A percentile compares a stretch with the other conserved stretches of the same genome.
These are phyloP conservation scores for Clavariopsis aquatica DNA, from an alignment of 495 filamentous ascomycete species.

Conservation along the genomic window DNA sequence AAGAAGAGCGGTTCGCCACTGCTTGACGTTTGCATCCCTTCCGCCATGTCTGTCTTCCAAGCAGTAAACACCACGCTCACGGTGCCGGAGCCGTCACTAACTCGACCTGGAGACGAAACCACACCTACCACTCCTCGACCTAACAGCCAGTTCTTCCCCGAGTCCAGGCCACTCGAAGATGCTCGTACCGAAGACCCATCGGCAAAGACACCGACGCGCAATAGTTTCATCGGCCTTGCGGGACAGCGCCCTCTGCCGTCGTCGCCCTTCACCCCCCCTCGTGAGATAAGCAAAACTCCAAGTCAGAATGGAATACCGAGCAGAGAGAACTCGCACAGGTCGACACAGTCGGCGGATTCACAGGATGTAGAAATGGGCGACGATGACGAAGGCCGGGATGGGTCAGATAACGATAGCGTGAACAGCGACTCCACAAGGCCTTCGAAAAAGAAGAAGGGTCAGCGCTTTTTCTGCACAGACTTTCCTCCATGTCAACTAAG, in stretches of 20 bases:
- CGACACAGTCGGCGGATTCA: constrained; percentile 64
- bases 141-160: constrained; percentile 45
- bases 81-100: constrained; percentile 50
- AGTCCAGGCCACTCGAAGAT: constrained; percentile 47
- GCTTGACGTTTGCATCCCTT: background rate
- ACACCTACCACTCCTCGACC: constrained; percentile 66
- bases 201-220: constrained; percentile 63
- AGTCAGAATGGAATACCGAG: constrained; percentile 48
- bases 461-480: constrained; percentile 95
- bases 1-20: background rate
- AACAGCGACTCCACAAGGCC: constrained; percentile 65
- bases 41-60: constrained; percentile 63
- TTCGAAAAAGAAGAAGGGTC: constrained; percentile 93
- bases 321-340: constrained; percentile 62
- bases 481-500: constrained; percentile 93
- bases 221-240: constrained; percentile 57
- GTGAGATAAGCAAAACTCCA: constrained; percentile 46
- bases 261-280: constrained; percentile 58
- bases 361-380: constrained; percentile 78
- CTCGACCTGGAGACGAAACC: constrained; percentile 57
- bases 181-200: constrained; percentile 42
- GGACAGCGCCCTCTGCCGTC: constrained; percentile 63
- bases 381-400: constrained; percentile 71
- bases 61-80: constrained; percentile 74
- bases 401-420: constrained; percentile 75